Conservation (phyloP, 805 yeast species). For the Debaryomyces prosopidis region DNA sequence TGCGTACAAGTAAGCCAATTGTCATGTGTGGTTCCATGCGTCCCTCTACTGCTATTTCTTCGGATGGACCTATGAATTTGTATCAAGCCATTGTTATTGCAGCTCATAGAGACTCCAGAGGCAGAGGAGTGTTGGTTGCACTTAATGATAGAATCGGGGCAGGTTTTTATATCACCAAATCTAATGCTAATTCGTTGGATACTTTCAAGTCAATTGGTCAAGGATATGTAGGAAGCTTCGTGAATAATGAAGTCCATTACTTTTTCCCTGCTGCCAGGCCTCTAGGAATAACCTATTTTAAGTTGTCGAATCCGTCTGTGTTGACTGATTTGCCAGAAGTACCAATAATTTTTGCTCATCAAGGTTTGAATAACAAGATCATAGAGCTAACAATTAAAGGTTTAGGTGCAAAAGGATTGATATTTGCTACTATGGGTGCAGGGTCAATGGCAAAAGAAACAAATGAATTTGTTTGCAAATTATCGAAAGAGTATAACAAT, state of each 20-base stretch:
- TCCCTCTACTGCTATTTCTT: slow-evolving; percentile 67
- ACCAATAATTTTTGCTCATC: slow-evolving; percentile 60
- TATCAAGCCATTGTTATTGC: slow-evolving; percentile 71
- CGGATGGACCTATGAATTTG: slow-evolving; percentile 73
- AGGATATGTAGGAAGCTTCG: slow-evolving; percentile 71
- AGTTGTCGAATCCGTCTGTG: slow-evolving; percentile 26
- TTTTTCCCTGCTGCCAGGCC: slow-evolving; percentile 66
- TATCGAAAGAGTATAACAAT: slow-evolving; percentile 31
- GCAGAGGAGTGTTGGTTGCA: slow-evolving; percentile 64
- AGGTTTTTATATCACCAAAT: slow-evolving; percentile 69
- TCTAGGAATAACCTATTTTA: slow-evolving; percentile 45
- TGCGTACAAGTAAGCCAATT: slow-evolving; percentile 50
- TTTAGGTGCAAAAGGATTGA: slow-evolving; percentile 52
- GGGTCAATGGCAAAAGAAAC: slow-evolving; percentile 59
- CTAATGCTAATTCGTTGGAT: slow-evolving; percentile 69
- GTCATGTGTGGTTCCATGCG: slow-evolving; percentile 76
- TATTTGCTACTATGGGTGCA: slow-evolving; percentile 72
- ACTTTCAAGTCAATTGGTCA: slow-evolving; percentile 69
- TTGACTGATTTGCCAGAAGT: slow-evolving; percentile 42
- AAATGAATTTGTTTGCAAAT: slow-evolving; percentile 42
- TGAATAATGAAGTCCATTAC: slow-evolving; percentile 63
- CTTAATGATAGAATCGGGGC: slow-evolving; percentile 68
- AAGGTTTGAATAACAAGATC: slow-evolving; percentile 53
- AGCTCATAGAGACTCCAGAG: slow-evolving; percentile 46
- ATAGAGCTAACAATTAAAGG: slow-evolving; percentile 48